Evolutionary conservation across 129 eudicot genomes (phyloP).

Genomic region (Escallonia herrerae): DNA sequence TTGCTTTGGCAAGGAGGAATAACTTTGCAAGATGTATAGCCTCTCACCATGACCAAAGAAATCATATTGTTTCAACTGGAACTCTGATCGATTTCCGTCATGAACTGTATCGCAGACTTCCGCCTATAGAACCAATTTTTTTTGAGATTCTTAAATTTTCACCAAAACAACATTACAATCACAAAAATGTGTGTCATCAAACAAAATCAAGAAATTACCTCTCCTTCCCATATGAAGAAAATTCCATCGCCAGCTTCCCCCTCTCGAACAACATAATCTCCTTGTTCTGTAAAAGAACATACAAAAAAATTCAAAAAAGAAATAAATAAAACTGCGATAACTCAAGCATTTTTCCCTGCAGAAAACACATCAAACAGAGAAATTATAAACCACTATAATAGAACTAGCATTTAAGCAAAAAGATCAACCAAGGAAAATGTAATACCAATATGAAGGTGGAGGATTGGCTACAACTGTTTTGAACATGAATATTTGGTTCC

Average conservation of each 20-base stretch:
- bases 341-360: no score
- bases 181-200: constrained; percentile 9
- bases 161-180: constrained; percentile 8
- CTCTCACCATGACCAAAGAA: constrained; percentile 89
- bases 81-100: constrained; percentile 62
- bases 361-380: no score
- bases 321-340: neutral
- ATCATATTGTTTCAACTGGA: constrained; percentile 63
- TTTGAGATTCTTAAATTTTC: neutral
- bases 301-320: constrained; percentile 9
- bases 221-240: constrained; percentile 87
- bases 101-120: constrained; percentile 61
- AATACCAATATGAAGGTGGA: no score
- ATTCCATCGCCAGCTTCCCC: constrained; percentile 74
- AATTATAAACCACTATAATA: no score
- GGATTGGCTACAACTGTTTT: no score
- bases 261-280: constrained; percentile 65
- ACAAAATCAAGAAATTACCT: constrained; percentile 34
- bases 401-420: no score
- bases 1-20: no score
- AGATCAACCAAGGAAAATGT: no score
- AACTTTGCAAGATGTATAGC: neutral
- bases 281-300: constrained; percentile 38
- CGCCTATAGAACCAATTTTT: constrained; percentile 34
- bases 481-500: no score